Evolutionary conservation across 2,329 filamentous ascomycete genomes (phyloP).

Genomic region (Aspergillus brasiliensis): DNA sequence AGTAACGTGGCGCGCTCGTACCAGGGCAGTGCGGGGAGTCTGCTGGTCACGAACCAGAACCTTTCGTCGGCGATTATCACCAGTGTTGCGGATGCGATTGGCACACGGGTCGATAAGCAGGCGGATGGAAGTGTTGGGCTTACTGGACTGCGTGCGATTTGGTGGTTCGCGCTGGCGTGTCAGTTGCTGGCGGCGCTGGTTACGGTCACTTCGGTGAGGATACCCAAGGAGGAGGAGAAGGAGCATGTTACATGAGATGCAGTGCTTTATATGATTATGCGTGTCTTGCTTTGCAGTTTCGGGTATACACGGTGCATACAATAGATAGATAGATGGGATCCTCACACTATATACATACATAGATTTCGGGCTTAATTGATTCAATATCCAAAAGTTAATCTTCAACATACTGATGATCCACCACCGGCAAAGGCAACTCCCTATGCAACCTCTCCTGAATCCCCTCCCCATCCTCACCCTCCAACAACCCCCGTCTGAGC

Average conservation of each 20-base stretch:
- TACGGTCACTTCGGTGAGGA: constrained; percentile 42
- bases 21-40: constrained; percentile 49
- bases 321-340: not conserved
- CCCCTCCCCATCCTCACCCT: not conserved
- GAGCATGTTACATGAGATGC: constrained; percentile 31
- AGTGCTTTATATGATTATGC: not conserved
- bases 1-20: constrained; percentile 50
- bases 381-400: not conserved
- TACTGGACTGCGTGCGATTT: constrained; percentile 41
- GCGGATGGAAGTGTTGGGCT: constrained; percentile 31
- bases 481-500: not conserved
- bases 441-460: not conserved
- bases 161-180: constrained; percentile 46
- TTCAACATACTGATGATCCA: not conserved
- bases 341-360: not conserved
- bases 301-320: not conserved
- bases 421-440: not conserved
- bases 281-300: not conserved
- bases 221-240: constrained; percentile 46
- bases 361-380: not conserved
- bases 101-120: constrained; percentile 27
- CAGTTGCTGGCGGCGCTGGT: constrained; percentile 38
- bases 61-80: constrained; percentile 47
- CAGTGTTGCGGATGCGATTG: constrained; percentile 41
- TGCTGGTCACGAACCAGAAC: constrained; percentile 53